Conservation (phyloP, 2,329 filamentous ascomycete species). For the Coleophoma cylindrospora region DNA sequence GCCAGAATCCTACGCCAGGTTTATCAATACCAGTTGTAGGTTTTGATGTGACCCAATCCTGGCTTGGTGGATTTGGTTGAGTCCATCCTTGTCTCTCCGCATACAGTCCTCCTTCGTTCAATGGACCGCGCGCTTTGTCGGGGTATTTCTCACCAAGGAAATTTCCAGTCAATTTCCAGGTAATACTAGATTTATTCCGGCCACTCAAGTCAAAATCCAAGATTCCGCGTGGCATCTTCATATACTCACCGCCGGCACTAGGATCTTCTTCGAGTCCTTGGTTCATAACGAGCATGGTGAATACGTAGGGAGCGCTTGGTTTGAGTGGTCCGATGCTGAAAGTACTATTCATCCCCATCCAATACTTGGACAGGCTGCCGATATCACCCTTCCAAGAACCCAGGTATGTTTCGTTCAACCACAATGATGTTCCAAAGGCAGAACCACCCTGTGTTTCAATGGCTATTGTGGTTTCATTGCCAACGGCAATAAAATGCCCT, state of each 20-base stretch:
- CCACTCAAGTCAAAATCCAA: constrained; percentile 50
- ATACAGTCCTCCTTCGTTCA: constrained; percentile 60
- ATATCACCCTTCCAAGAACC: constrained; percentile 52
- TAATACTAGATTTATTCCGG: constrained; percentile 36
- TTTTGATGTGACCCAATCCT: constrained; percentile 33
- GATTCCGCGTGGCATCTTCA: constrained; percentile 58
- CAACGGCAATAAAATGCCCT: constrained; percentile 59
- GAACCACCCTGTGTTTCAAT: constrained; percentile 58
- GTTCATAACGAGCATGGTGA: constrained; percentile 67
- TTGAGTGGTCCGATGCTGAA: constrained; percentile 46
- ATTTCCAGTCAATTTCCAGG: constrained; percentile 64
- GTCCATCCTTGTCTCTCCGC: constrained; percentile 59
- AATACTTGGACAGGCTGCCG: constrained; percentile 37
- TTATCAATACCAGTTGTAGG: constrained; percentile 32
- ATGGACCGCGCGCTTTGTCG: constrained; percentile 52
- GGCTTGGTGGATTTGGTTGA: constrained; percentile 43
- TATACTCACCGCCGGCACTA: constrained; percentile 49
- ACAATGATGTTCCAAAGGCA: constrained; percentile 61
- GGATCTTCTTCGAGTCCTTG: constrained; percentile 65
- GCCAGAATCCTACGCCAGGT: constrained; percentile 52
- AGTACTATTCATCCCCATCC: constrained; percentile 36
- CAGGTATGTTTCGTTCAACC: constrained; percentile 55
- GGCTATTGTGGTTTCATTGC: constrained; percentile 50
- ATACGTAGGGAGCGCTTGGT: constrained; percentile 45
- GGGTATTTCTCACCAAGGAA: constrained; percentile 56